A percentile compares a stretch with the other conserved stretches of the same genome.
These are phyloP conservation scores for Plasmodium inui DNA, from an alignment of 169 alveolate species.

Conservation along the genomic window DNA sequence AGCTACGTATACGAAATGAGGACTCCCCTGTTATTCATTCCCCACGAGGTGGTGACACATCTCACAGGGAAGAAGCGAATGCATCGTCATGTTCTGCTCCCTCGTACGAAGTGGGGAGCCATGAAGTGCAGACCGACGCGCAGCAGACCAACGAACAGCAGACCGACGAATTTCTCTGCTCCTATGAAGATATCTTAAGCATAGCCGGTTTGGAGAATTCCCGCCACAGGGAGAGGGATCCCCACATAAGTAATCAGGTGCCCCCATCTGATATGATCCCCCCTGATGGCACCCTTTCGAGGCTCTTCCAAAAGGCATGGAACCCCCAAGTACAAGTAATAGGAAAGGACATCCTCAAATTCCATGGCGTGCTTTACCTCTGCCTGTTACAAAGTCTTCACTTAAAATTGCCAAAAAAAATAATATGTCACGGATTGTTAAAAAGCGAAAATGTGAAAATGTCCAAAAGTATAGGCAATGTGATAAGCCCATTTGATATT, in stretches of 20 bases:
- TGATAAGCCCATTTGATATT: conserved; percentile 43
- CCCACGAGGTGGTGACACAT: background rate
- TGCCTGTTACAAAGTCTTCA: conserved; percentile 85
- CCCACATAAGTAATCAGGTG: background rate
- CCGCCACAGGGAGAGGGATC: background rate
- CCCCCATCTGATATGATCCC: background rate
- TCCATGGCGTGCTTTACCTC: conserved; percentile 92
- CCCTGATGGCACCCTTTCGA: background rate
- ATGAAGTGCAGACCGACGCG: background rate
- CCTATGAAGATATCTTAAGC: conserved; percentile 34
- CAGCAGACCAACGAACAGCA: no score
- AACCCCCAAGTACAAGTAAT: conserved; percentile 84
- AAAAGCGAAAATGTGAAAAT: conserved; percentile 87
- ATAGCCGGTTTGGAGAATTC: background rate
- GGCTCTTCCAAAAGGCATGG: conserved; percentile 12
- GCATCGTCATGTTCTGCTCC: background rate
- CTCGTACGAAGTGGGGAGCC: background rate
- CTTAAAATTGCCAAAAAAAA: conserved; percentile 80
- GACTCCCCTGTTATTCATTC: background rate
- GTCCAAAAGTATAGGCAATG: conserved; percentile 92
- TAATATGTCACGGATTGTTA: conserved; percentile 92
- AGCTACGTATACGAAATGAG: background rate
- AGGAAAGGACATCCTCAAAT: conserved; percentile 92
- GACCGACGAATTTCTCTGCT: background rate
- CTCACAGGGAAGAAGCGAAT: background rate